These are phyloP conservation scores for Boletellus ananas DNA, from an alignment of 768 basidiomycete species.

Conservation along the genomic window DNA sequence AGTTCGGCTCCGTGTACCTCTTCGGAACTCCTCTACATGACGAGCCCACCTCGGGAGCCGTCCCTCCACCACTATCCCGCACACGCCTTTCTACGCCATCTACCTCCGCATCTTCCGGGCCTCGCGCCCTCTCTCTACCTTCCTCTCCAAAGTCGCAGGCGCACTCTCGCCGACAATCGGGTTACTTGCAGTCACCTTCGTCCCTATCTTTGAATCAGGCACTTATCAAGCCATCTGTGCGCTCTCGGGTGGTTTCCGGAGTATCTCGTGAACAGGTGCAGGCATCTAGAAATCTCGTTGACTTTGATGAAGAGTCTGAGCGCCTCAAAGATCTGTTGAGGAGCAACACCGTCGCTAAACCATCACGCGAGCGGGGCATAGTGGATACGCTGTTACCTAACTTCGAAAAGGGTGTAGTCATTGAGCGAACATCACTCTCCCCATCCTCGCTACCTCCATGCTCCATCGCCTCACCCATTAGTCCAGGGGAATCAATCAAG, in stretches of 20 bases:
- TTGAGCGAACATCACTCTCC: conserved; percentile 21
- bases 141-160: conserved; percentile 19
- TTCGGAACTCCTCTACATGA: conserved; percentile 26
- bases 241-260: conserved; percentile 67
- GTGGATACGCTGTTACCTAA: conserved; percentile 31
- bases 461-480: conserved; percentile 5
- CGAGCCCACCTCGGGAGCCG: conserved; percentile 12
- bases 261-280: conserved; percentile 67
- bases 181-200: conserved; percentile 34
- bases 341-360: conserved; percentile 41
- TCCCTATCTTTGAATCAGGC: conserved; percentile 33
- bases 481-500: conserved; percentile 17
- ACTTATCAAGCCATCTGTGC: conserved; percentile 52
- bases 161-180: conserved; percentile 27
- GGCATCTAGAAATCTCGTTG: conserved; percentile 75
- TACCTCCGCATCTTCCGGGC: conserved; percentile 5
- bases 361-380: conserved; percentile 23
- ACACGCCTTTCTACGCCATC: conserved; percentile 4
- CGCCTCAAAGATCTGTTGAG: conserved; percentile 72
- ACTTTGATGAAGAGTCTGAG: conserved; percentile 77
- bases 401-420: conserved; percentile 27
- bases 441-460: conserved; percentile 10
- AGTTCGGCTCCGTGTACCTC: conserved; percentile 24
- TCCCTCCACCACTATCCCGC: conserved; percentile 13
- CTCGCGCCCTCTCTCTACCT: conserved; percentile 14